phyloP scores from a whole-genome alignment of 2,329 filamentous ascomycete species.

The Helicocarpus griseus region DNA sequence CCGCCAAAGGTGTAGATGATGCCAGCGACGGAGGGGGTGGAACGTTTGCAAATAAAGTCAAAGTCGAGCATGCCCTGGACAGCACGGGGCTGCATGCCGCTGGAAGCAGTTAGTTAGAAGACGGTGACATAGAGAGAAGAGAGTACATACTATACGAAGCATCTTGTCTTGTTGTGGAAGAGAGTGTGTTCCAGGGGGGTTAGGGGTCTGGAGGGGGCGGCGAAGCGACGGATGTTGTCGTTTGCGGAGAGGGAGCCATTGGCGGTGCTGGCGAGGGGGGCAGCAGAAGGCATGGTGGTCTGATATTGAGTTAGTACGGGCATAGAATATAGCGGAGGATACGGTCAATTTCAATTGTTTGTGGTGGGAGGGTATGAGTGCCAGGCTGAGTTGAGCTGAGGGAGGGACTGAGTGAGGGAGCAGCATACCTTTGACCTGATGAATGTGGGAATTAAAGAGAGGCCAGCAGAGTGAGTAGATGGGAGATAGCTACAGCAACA shows the following conservation, averaged over 20 bases:
- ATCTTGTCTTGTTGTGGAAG: slow-evolving; percentile 99
- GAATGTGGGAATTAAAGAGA: slow-evolving; percentile 14
- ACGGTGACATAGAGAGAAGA: slow-evolving; percentile 7
- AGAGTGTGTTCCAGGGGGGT: slow-evolving; percentile 85
- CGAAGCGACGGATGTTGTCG: slow-evolving; percentile 97
- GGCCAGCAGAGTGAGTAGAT: slow-evolving; percentile 15
- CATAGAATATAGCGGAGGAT: no score
- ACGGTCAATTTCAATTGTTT: no score
- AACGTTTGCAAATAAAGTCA: slow-evolving; percentile 99
- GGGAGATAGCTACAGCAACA: slow-evolving; percentile 9
- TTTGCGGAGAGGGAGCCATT: slow-evolving; percentile 64
- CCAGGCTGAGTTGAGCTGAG: slow-evolving; percentile 8
- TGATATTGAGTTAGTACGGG: no score
- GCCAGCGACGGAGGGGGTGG: slow-evolving; percentile 89
- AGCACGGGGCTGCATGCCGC: slow-evolving; percentile 88
- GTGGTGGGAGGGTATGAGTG: no score
- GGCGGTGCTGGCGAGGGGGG: slow-evolving; percentile 40
- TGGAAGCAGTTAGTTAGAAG: slow-evolving; percentile 27
- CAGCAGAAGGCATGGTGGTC: slow-evolving; percentile 49
- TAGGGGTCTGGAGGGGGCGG: slow-evolving; percentile 80
- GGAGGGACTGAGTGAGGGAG: slow-evolving; percentile 8
- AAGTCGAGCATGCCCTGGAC: slow-evolving; percentile 96
- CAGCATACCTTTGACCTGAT: slow-evolving; percentile 10
- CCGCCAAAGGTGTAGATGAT: slow-evolving; percentile 99
- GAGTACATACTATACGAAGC: slow-evolving; percentile 89